These are phyloP conservation scores for Xylaria sp. DNA, from an alignment of 2,329 filamentous ascomycete genomes.

Conservation along the genomic window DNA sequence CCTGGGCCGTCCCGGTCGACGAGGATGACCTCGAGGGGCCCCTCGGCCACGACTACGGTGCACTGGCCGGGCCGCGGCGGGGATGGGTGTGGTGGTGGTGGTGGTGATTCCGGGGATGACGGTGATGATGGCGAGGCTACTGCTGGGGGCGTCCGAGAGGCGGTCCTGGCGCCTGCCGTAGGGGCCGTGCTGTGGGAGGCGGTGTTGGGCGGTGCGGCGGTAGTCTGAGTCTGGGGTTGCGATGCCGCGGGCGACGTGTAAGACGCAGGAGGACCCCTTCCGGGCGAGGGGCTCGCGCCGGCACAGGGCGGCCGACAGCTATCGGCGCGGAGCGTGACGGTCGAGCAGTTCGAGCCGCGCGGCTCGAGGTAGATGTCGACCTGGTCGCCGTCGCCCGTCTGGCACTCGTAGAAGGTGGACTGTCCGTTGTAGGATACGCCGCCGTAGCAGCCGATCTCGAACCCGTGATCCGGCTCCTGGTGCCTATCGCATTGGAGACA, in stretches of 20 bases:
- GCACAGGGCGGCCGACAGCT: slow-evolving; percentile 37
- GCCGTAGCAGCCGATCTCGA: slow-evolving; percentile 57
- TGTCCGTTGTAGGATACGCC: slow-evolving; percentile 54
- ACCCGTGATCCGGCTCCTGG: slow-evolving; percentile 55
- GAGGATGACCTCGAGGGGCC: slow-evolving; percentile 49
- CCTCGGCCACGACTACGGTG: slow-evolving; percentile 10
- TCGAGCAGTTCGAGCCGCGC: slow-evolving; percentile 49
- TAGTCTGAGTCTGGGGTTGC: background rate
- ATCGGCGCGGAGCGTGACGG: slow-evolving; percentile 49
- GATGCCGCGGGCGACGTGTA: background rate
- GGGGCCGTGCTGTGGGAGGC: background rate
- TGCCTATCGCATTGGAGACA: slow-evolving; percentile 63
- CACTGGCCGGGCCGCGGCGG: slow-evolving; percentile 6
- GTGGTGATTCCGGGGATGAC: slow-evolving; percentile 1
- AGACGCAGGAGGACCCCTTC: slow-evolving; percentile 60
- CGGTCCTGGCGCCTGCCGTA: no score
- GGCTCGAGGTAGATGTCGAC: slow-evolving; percentile 57
- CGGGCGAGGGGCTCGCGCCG: slow-evolving; percentile 42
- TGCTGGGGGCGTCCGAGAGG: no score
- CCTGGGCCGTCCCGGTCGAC: slow-evolving; percentile 57
- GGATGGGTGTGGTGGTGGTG: slow-evolving; percentile 5
- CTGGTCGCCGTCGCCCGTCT: slow-evolving; percentile 55
- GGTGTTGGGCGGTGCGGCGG: background rate
- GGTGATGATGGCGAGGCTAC: no score
- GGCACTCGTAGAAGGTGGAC: slow-evolving; percentile 62